Evolutionary conservation across 2,329 filamentous ascomycete genomes (phyloP).

Genomic region (Alternaria gaisen): DNA sequence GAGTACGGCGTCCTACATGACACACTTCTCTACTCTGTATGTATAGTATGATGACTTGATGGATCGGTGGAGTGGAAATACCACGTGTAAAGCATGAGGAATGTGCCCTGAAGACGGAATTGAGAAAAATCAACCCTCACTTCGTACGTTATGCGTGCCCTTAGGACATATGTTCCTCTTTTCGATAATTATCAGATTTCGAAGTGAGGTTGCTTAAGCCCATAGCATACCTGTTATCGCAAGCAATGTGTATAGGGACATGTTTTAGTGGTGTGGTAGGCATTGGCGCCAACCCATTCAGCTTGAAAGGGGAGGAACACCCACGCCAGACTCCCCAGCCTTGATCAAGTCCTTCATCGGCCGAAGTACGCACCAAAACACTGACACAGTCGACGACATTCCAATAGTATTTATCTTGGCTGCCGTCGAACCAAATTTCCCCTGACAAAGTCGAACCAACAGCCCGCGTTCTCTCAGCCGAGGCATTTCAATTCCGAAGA

Average conservation of each 20-base stretch:
- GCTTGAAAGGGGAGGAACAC: neutral
- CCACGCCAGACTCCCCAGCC: neutral
- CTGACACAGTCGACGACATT: neutral
- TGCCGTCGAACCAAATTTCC: conserved; percentile 1
- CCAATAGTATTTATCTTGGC: conserved; percentile 9
- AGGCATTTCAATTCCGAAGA: conserved; percentile 21
- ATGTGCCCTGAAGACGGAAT: neutral
- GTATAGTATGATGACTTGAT: conserved; percentile 27
- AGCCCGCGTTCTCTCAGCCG: conserved; percentile 18
- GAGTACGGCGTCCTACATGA: conserved; percentile 26
- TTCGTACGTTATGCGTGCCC: neutral
- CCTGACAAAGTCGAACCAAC: conserved; percentile 16
- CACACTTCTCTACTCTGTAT: conserved; percentile 41
- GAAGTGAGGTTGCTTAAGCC: neutral
- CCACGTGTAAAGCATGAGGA: conserved; percentile 11
- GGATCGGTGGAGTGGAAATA: conserved; percentile 12
- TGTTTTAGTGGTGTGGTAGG: neutral
- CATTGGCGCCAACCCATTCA: conserved; percentile 1
- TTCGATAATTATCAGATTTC: neutral
- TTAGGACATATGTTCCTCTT: neutral
- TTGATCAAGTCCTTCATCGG: conserved; percentile 1
- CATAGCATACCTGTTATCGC: neutral
- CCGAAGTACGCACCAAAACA: neutral
- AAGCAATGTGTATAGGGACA: neutral
- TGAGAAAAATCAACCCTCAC: neutral